These are phyloP conservation scores for Fusarium oligoseptatum DNA, from an alignment of 2,329 filamentous ascomycete genomes.

Conservation along the genomic window DNA sequence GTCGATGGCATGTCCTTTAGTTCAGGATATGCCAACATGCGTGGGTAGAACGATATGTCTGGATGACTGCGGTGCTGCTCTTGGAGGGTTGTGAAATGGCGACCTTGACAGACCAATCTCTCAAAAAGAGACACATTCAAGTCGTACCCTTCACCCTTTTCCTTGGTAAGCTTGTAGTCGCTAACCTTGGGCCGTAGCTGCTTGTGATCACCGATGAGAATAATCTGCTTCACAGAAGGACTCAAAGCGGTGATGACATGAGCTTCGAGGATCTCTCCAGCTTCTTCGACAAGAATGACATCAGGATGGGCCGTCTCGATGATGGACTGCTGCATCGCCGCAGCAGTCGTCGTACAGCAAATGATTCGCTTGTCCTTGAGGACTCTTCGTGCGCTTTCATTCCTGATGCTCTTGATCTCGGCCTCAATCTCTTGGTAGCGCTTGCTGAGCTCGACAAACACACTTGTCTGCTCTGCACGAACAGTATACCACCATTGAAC, in stretches of 20 bases:
- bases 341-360: slow-evolving; percentile 78
- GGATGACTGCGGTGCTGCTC: slow-evolving; percentile 78
- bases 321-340: slow-evolving; percentile 70
- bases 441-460: slow-evolving; percentile 54
- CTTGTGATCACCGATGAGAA: slow-evolving; percentile 80
- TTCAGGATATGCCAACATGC: slow-evolving; percentile 71
- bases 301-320: slow-evolving; percentile 69
- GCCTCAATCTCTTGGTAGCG: slow-evolving; percentile 59
- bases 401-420: slow-evolving; percentile 58
- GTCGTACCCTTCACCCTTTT: slow-evolving; percentile 75
- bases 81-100: slow-evolving; percentile 65
- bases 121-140: slow-evolving; percentile 79
- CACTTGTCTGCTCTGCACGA: slow-evolving; percentile 62
- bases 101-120: slow-evolving; percentile 69
- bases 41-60: slow-evolving; percentile 72
- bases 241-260: slow-evolving; percentile 72
- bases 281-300: slow-evolving; percentile 77
- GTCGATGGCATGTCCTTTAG: slow-evolving; percentile 69
- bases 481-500: slow-evolving; percentile 60
- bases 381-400: slow-evolving; percentile 56
- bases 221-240: slow-evolving; percentile 69
- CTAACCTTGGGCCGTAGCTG: slow-evolving; percentile 78
- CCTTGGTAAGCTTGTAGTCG: slow-evolving; percentile 71
- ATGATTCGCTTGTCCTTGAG: slow-evolving; percentile 72
- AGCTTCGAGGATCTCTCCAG: slow-evolving; percentile 78